phyloP scores from a whole-genome alignment of 2,329 filamentous ascomycete species.

The Zalaria sp. region DNA sequence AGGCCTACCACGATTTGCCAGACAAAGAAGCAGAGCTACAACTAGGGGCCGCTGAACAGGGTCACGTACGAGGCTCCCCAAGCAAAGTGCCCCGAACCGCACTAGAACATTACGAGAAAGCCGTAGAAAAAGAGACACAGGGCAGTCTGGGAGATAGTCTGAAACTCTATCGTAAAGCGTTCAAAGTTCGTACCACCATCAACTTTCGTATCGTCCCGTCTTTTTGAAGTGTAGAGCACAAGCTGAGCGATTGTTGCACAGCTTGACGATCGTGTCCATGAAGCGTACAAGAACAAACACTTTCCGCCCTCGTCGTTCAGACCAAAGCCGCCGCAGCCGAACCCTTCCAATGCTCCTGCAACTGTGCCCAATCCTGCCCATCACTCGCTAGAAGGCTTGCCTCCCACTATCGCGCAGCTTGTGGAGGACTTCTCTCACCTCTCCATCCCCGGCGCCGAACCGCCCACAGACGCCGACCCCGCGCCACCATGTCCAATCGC shows the following conservation, averaged over 20 bases:
- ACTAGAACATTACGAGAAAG: constrained; percentile 82
- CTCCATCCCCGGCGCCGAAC: constrained; percentile 51
- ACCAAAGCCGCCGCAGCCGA: constrained; percentile 17
- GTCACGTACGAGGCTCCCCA: constrained; percentile 17
- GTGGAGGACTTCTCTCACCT: constrained; percentile 61
- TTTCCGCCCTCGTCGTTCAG: constrained; percentile 51
- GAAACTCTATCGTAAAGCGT: constrained; percentile 77
- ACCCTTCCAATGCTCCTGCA: constrained; percentile 34
- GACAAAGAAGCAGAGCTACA: constrained; percentile 29
- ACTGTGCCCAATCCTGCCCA: constrained; percentile 42
- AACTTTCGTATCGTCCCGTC: background rate
- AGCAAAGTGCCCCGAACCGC: constrained; percentile 49
- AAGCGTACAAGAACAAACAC: constrained; percentile 80
- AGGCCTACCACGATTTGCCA: constrained; percentile 30
- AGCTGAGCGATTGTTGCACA: constrained; percentile 19
- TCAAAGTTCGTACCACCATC: constrained; percentile 46
- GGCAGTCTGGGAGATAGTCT: constrained; percentile 84
- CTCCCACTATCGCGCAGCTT: constrained; percentile 47
- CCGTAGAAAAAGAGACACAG: constrained; percentile 73
- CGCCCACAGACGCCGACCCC: constrained; percentile 56
- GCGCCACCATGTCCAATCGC: constrained; percentile 70
- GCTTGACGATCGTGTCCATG: constrained; percentile 76
- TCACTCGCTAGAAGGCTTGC: constrained; percentile 39
- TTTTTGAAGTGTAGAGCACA: background rate
- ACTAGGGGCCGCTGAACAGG: constrained; percentile 25